Evolutionary conservation across 352 stramenopile species (phyloP), one percentile per base, ranked within the genome.

Genomic region (Phytophthora lateralis): DNA sequence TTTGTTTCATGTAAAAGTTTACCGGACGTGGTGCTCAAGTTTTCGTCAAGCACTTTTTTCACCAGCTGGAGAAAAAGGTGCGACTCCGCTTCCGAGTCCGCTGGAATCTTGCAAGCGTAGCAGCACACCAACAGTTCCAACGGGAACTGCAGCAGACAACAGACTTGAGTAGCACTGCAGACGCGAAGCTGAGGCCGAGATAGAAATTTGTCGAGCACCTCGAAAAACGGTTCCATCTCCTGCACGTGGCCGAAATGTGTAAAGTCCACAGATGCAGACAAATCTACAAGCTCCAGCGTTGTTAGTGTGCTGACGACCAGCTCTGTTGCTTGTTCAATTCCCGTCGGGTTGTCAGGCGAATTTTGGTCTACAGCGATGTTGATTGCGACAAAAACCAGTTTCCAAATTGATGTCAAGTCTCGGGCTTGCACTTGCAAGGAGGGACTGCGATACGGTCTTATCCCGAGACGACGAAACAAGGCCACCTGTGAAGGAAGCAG

Each of bases 401-500:
- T 62, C 70, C 67, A 82, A 65, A 73, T 52, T 10, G 50, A 51
- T 12, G 58, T 71, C 8, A 55, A 51, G n/a, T 20, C 24, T 57
- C 9, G 50, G 21, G 12, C 17, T 49, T 45, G 29, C 26, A 4
- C n/a, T 35, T 14, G 0, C 18, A 15, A 10, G 15, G 45, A 60
- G 17, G 21, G 11, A 26, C 32, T 29, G 24, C 54, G 57, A 42
- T 62, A 47, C 18, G 32, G 49, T 29, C 35, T 69, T 10, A 69
- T 61, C 10, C 53, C 60, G 6, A 81, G 55, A 6, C 68, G 75
- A 29, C 62, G 68, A 52, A 83, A 85, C 27, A 82, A 57, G 26
- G 75, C 62, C 32, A 87, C 71, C 60, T 88, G 80, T 18, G 82
- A 84, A 10, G 76, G 74, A 7, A 86, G 64, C 3, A 83, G 34